Percentiles rank a stretch among this genome's conserved stretches.
phyloP scores from a whole-genome alignment of 2,329 filamentous ascomycete species.

The Microascus cirrosus region DNA sequence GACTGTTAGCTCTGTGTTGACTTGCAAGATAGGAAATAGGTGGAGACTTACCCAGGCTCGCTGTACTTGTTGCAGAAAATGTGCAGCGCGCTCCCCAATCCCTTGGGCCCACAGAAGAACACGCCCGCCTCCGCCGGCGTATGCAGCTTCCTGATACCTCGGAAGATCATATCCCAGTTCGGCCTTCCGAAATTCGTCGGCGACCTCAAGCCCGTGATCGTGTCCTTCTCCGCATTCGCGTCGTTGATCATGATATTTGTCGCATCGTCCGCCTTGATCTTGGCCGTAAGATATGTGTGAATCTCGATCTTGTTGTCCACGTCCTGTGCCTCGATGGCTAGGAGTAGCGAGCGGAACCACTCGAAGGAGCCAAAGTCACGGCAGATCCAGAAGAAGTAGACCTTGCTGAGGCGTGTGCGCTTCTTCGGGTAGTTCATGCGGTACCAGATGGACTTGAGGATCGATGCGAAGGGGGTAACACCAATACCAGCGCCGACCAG shows the following conservation, averaged over 20 bases:
- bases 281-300: slow-evolving; percentile 78
- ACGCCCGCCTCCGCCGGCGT: slow-evolving; percentile 62
- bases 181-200: slow-evolving; percentile 79
- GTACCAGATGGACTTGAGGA: slow-evolving; percentile 89
- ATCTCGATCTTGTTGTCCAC: slow-evolving; percentile 78
- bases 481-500: slow-evolving; percentile 77
- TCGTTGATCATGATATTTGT: slow-evolving; percentile 93
- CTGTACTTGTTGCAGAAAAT: slow-evolving; percentile 84
- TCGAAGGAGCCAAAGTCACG: slow-evolving; percentile 80
- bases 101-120: slow-evolving; percentile 81
- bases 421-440: slow-evolving; percentile 79
- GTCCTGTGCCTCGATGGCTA: slow-evolving; percentile 81
- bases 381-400: slow-evolving; percentile 92
- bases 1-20: slow-evolving; percentile 6
- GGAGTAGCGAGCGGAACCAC: slow-evolving; percentile 76
- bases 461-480: slow-evolving; percentile 77
- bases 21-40: slow-evolving; percentile 4
- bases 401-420: slow-evolving; percentile 69
- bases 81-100: slow-evolving; percentile 63
- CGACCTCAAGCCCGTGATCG: slow-evolving; percentile 70
- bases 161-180: slow-evolving; percentile 87
- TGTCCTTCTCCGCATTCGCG: slow-evolving; percentile 71
- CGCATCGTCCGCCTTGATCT: slow-evolving; percentile 75
- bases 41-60: slow-evolving; percentile 56
- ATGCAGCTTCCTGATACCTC: slow-evolving; percentile 70